A percentile compares a stretch with the other conserved stretches of the same genome.
phyloP scores from a whole-genome alignment of 1,139 yeast species.

The Blastobotrys serpentis region DNA sequence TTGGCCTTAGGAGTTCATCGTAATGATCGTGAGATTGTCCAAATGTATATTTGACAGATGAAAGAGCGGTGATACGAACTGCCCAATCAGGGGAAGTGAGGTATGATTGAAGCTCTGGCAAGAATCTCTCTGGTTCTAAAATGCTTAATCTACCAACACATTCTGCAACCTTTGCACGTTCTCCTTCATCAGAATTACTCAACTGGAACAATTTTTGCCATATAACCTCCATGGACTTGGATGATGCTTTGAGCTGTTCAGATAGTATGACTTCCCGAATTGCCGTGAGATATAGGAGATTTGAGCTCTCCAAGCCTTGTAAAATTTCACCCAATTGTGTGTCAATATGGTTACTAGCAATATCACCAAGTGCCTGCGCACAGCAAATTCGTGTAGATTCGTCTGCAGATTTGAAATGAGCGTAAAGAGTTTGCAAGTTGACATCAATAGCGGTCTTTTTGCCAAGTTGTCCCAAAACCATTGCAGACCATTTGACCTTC shows the following conservation, averaged over 20 bases:
- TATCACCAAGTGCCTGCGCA: slow-evolving; percentile 54
- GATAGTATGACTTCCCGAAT: slow-evolving; percentile 41
- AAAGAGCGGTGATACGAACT: slow-evolving; percentile 35
- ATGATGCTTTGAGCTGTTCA: slow-evolving; percentile 14
- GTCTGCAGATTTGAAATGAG: slow-evolving; percentile 36
- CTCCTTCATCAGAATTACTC: slow-evolving; percentile 32
- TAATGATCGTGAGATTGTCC: slow-evolving; percentile 33
- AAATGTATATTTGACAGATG: slow-evolving; percentile 40
- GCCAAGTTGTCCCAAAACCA: slow-evolving; percentile 48
- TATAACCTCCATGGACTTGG: slow-evolving; percentile 22
- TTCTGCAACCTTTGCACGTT: slow-evolving; percentile 39
- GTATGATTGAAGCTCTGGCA: slow-evolving; percentile 31
- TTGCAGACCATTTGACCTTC: slow-evolving; percentile 21
- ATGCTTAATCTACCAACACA: slow-evolving; percentile 40
- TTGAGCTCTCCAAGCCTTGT: slow-evolving; percentile 30
- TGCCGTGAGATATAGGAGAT: slow-evolving; percentile 41
- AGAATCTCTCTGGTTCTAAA: slow-evolving; percentile 31
- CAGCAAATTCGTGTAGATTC: slow-evolving; percentile 48
- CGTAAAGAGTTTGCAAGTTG: slow-evolving; percentile 39
- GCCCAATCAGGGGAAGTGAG: slow-evolving; percentile 29
- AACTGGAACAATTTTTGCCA: slow-evolving; percentile 33
- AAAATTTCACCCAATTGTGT: slow-evolving; percentile 42
- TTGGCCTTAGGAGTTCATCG: slow-evolving; percentile 34
- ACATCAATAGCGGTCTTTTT: slow-evolving; percentile 35
- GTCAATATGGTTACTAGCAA: slow-evolving; percentile 44